These are phyloP conservation scores for Auxenochlorella pyrenoidosa DNA, from an alignment of 139 green algal genomes.

Conservation along the genomic window DNA sequence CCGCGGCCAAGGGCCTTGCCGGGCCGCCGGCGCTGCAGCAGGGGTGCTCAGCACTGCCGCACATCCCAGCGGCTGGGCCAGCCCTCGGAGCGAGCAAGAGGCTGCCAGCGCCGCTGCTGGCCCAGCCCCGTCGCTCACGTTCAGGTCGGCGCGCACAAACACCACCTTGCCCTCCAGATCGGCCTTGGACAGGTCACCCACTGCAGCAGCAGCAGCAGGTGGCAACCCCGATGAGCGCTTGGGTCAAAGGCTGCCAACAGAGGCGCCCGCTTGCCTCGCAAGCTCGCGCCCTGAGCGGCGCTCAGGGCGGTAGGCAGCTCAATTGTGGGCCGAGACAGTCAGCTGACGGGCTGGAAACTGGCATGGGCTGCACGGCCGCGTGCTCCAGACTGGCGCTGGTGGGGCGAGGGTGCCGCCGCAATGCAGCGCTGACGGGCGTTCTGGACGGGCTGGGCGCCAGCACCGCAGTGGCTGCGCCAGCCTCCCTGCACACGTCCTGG, in stretches of 20 bases:
- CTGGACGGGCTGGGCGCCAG: background rate
- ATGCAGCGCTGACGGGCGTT: background rate
- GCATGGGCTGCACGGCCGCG: background rate
- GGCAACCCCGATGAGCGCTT: background rate
- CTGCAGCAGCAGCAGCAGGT: background rate
- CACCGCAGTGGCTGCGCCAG: background rate
- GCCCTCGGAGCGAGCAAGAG: too few relatives aligned
- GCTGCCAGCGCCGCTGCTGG: background rate
- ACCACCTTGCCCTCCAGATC: constrained; percentile 97
- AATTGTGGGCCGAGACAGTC: too few relatives aligned
- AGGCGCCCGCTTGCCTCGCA: too few relatives aligned
- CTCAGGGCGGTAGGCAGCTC: background rate
- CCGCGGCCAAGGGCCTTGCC: too few relatives aligned
- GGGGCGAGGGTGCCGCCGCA: background rate
- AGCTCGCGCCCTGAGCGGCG: background rate
- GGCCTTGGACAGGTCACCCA: constrained; percentile 86
- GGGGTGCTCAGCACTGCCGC: too few relatives aligned
- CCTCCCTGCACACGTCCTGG: background rate
- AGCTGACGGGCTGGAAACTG: background rate
- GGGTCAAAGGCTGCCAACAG: too few relatives aligned
- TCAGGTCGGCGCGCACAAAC: constrained; percentile 91
- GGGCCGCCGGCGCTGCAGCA: too few relatives aligned
- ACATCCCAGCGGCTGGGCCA: too few relatives aligned
- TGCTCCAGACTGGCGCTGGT: background rate
- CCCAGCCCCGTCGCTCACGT: constrained; percentile 63